Base-by-base conservation (phyloP, 2,329 filamentous ascomycete genomes). In the Lithohypha guttulata region DNA sequence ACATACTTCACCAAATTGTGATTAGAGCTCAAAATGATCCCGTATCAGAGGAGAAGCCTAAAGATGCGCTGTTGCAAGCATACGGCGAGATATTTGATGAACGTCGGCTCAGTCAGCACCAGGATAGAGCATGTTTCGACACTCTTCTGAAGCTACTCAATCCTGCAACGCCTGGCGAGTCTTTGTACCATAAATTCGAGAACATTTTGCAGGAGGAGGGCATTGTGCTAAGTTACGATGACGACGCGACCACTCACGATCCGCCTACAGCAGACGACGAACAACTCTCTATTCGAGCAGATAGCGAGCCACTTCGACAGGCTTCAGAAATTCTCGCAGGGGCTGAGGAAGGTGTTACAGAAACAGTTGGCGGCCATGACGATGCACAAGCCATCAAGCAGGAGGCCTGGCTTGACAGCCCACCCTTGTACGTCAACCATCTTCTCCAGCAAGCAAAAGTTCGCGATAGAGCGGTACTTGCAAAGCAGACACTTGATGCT, bases 161-260 rank as follows among this genome's bases (percentile, higher is more conserved):
- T 22, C 35, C 35, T 6, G 14, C 35, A 3, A 39, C 35, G 6
- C 7, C 18, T 6, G 35, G 35, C 26, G 35, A 39, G 17, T 39
- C 35, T 13, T 28, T 39, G 18, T 39, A 39, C 27, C 35, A 39
- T 19, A 39, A 39, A 19, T 39, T 39, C 17, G 35, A 39, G 23
- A 9, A 30, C n/a, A 39, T 39, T 10, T 23, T 39, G 10, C 25
- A 22, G 7, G 35, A 39, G 4, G 26, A 31, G n/a, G 35, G 35
- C 6, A 39, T 39, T 15, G 26, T 30, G 15, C 35, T 39, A n/a
- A n/a, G 26, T 6, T 39, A 31, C 18, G 35, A 39, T 4, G 35
- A 39, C 31, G 35, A 39, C 20, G 35, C 18, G 9, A 39, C 35
- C 20, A 39, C 35, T 11, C 35, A 39, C 19, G 26, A 39, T 21